These are phyloP conservation scores for Geotrichum restrictum DNA, from an alignment of 1,139 yeast species.

Conservation along the genomic window DNA sequence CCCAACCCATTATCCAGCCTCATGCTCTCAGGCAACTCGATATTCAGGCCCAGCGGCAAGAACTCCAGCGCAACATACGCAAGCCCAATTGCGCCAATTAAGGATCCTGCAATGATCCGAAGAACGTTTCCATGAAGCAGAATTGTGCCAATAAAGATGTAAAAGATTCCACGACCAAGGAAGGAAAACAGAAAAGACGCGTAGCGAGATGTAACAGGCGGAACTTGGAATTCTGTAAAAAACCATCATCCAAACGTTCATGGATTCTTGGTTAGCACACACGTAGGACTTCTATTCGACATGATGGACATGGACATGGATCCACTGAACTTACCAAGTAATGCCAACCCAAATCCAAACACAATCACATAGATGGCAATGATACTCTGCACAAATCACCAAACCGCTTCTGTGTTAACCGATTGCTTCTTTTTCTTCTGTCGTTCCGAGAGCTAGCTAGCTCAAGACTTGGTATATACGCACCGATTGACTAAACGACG, in stretches of 20 bases:
- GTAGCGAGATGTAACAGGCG: slow-evolving; percentile 60
- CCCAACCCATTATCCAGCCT: slow-evolving; percentile 25
- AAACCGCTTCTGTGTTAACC: neutral
- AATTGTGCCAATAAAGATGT: slow-evolving; percentile 62
- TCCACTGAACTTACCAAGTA: slow-evolving; percentile 46
- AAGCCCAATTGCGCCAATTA: slow-evolving; percentile 57
- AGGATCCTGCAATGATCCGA: slow-evolving; percentile 51
- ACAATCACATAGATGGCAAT: slow-evolving; percentile 54
- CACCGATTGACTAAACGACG: slow-evolving; percentile 28
- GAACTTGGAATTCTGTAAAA: slow-evolving; percentile 44
- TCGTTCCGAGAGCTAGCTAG: neutral
- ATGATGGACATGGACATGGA: too few relatives aligned
- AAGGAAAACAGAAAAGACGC: slow-evolving; percentile 81
- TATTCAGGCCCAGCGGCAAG: slow-evolving; percentile 47
- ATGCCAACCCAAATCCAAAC: slow-evolving; percentile 54
- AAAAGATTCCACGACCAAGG: slow-evolving; percentile 75
- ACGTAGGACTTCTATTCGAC: too few relatives aligned
- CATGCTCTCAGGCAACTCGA: slow-evolving; percentile 75
- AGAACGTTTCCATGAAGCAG: slow-evolving; percentile 58
- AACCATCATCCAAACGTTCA: neutral
- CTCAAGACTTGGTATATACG: slow-evolving; percentile 3
- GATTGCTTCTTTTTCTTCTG: neutral
- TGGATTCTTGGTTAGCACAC: neutral
- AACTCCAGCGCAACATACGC: slow-evolving; percentile 61
- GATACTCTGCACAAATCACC: slow-evolving; percentile 41